Percentiles rank a stretch among this genome's conserved stretches.
These are phyloP conservation scores for Atkinsonella texensis DNA, from an alignment of 2,329 filamentous ascomycete species.

Conservation along the genomic window DNA sequence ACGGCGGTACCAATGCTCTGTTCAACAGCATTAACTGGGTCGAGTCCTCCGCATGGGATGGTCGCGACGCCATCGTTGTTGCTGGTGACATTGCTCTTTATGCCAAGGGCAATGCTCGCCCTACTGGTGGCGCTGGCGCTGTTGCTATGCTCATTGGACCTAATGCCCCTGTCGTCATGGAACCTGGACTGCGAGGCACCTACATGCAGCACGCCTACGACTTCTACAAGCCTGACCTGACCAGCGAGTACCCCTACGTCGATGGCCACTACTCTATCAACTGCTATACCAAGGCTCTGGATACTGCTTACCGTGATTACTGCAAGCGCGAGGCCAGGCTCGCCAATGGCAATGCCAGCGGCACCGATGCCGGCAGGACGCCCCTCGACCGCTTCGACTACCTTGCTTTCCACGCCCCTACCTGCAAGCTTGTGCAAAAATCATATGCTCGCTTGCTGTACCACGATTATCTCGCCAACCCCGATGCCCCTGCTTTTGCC, in stretches of 20 bases:
- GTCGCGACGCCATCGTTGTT: conserved; percentile 67
- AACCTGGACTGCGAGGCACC: conserved; percentile 66
- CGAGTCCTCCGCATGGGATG: conserved; percentile 79
- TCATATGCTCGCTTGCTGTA: conserved; percentile 75
- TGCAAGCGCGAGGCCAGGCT: conserved; percentile 56
- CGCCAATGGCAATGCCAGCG: conserved; percentile 40
- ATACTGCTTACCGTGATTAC: conserved; percentile 73
- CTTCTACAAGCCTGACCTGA: conserved; percentile 83
- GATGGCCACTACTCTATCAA: conserved; percentile 73
- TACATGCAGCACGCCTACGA: conserved; percentile 81
- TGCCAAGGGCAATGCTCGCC: conserved; percentile 70
- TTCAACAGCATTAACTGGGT: conserved; percentile 80
- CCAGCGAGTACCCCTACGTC: conserved; percentile 77
- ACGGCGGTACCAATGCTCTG: conserved; percentile 73
- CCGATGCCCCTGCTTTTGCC: conserved; percentile 53
- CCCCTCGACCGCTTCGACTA: conserved; percentile 73
- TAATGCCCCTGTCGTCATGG: conserved; percentile 62
- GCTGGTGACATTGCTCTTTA: conserved; percentile 78
- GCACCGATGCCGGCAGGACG: conserved; percentile 38
- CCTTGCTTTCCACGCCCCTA: conserved; percentile 71
- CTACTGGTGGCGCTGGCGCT: conserved; percentile 68
- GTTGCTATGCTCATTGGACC: conserved; percentile 72
- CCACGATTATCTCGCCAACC: conserved; percentile 69
- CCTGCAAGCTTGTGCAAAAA: conserved; percentile 79
- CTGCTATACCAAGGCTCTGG: conserved; percentile 73